Conservation (phyloP, 192 early-diverging fungal species). For the Piromyces finnis region DNA sequence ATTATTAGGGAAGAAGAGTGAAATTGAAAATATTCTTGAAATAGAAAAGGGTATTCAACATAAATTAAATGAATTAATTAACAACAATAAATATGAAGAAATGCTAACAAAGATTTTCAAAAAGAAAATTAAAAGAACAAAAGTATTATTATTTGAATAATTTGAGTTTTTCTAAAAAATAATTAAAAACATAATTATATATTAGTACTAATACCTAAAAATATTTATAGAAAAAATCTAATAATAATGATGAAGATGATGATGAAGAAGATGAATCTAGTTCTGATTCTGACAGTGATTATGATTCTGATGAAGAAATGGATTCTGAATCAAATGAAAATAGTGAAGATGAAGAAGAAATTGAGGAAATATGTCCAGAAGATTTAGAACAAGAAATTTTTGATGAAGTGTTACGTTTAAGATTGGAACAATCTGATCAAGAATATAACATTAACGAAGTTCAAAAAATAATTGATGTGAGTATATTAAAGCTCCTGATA, state of each 20-base stretch:
- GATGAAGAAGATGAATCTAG: constrained; percentile 21
- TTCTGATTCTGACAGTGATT: constrained; percentile 11
- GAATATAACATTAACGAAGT: constrained; percentile 37
- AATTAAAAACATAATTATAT: too few relatives aligned
- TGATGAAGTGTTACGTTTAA: constrained; percentile 14
- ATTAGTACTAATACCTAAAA: too few relatives aligned
- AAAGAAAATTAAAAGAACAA: constrained; percentile 35
- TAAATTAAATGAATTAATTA: constrained; percentile 17
- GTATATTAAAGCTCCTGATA: too few relatives aligned
- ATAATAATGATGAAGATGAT: constrained; percentile 20
- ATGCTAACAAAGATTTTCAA: constrained; percentile 34
- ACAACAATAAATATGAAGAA: constrained; percentile 44
- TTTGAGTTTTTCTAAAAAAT: too few relatives aligned
- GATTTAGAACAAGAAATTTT: constrained; percentile 24
- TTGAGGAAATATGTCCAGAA: constrained; percentile 24
- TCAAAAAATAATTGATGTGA: constrained; percentile 37
- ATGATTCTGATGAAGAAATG: constrained; percentile 11
- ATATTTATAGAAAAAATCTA: constrained; percentile 8
- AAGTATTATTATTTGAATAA: constrained; percentile 9
- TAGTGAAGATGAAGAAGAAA: constrained; percentile 9
- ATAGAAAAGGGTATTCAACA: constrained; percentile 31
- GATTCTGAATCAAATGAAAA: constrained; percentile 9
- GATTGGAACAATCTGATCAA: constrained; percentile 28
- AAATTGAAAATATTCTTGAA: constrained; percentile 29
- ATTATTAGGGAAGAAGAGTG: constrained; percentile 29